Evolutionary conservation across 2,329 filamentous ascomycete genomes (phyloP), one percentile per base, ranked within the genome.

Genomic region (Plenodomus biglobosus): DNA sequence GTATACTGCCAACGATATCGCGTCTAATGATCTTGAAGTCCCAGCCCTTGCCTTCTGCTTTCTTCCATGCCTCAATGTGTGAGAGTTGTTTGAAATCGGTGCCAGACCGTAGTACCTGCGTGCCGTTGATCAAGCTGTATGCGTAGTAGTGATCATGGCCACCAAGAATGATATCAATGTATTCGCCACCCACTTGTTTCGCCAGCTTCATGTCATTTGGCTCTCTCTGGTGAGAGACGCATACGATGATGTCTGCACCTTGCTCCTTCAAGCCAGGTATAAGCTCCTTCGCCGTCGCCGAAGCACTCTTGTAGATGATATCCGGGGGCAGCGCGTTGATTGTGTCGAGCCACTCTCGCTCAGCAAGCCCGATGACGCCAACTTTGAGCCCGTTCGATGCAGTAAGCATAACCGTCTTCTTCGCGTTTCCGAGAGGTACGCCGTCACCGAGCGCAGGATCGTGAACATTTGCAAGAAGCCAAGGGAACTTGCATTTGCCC

Each of bases 11-110:
- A 3, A 87, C 81, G 30, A 94, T 76, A 58, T 96, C 90, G 24
- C 88, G 80, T 19, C 90, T 81, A 55, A 79, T 79, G 52, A 96
- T 92, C 53, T 86, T 83, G 58, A 95, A 86, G 55, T 92, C 83
- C 90, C 90, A 96, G 16, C 80, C 80, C 15, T 63, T 75, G 2
- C 70, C 76, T 22, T 73, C 69, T 1, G 68, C 48, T 54, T 80
- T 83, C 18, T 83, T 79, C 59, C 88, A 82, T 1, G 84, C 87
- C 69, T 95, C 89, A 43, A 96, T 81, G 65, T 95, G 95, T 66
- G 88, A 94, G 27, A 96, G 76, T 68, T 96, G 88, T 73, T 94
- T 95, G 74, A 96, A 96, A 69, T 96, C 92, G 16, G 86, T 90
- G 0, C 92, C 91, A 0, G 89, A 95, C 1, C 92, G 83, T n/a